These are phyloP conservation scores for Golubevia sp. DNA, from an alignment of 1,284 basidiomycete species.

Conservation along the genomic window DNA sequence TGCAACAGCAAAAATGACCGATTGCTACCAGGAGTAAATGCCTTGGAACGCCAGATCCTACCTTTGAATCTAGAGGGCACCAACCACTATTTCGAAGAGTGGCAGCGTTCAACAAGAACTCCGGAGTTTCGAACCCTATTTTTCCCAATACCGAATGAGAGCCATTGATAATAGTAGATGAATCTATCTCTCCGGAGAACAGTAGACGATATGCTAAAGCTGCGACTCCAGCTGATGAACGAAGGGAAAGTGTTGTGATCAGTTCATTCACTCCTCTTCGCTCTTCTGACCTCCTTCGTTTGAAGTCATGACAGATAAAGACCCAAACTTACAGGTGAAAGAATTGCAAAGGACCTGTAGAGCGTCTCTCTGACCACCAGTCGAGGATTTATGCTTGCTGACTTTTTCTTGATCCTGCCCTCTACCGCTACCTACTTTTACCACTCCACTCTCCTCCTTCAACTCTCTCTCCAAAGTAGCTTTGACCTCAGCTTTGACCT, in stretches of 20 bases:
- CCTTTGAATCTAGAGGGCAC: slow-evolving; percentile 7
- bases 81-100: not conserved
- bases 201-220: slow-evolving; percentile 11
- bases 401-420: no score
- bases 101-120: not conserved
- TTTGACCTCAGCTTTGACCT: slow-evolving; percentile 70
- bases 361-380: slow-evolving; percentile 28
- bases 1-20: slow-evolving; percentile 42
- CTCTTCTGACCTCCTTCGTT: slow-evolving; percentile 67
- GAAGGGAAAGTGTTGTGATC: slow-evolving; percentile 13
- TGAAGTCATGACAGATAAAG: not conserved
- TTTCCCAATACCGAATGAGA: not conserved
- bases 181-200: slow-evolving; percentile 3
- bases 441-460: slow-evolving; percentile 1
- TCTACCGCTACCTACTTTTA: not conserved
- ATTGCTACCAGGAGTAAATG: slow-evolving; percentile 20
- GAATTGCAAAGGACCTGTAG: slow-evolving; percentile 44
- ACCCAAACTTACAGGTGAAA: not conserved
- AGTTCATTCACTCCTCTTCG: slow-evolving; percentile 66
- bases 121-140: not conserved
- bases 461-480: slow-evolving; percentile 73
- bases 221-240: no score
- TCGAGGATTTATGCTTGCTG: slow-evolving; percentile 64
- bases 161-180: not conserved
- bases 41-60: slow-evolving; percentile 13